phyloP scores from a whole-genome alignment of 305 asterid genomes.

The Fraxinus latifolia region DNA sequence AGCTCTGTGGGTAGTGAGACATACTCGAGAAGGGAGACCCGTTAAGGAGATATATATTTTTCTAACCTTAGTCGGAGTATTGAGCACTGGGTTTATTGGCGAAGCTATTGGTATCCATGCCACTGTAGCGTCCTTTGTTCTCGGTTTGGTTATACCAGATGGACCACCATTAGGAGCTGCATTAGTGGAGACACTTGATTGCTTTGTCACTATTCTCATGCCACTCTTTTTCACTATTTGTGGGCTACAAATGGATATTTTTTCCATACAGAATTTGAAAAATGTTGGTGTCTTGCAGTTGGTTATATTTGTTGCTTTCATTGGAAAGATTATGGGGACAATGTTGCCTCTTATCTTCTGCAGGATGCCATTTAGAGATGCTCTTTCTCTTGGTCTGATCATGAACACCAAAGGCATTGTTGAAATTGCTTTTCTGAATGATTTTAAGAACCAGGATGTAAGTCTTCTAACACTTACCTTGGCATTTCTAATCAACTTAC shows the following conservation, averaged over 20 bases:
- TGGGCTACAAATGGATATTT: constrained; percentile 52
- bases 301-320: constrained; percentile 49
- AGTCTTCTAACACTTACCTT: constrained; percentile 12
- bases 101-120: constrained; percentile 54
- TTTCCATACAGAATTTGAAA: constrained; percentile 33
- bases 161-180: constrained; percentile 67
- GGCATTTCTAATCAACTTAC: not conserved
- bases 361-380: constrained; percentile 62
- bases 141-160: constrained; percentile 60
- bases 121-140: constrained; percentile 40
- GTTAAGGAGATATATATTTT: constrained; percentile 49
- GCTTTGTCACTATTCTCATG: constrained; percentile 52
- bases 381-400: constrained; percentile 62
- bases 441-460: constrained; percentile 42
- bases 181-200: constrained; percentile 58
- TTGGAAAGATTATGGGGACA: constrained; percentile 55
- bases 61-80: constrained; percentile 32
- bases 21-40: constrained; percentile 54
- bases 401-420: constrained; percentile 71
- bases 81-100: constrained; percentile 47
- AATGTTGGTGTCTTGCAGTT: constrained; percentile 51
- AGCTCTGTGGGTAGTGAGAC: constrained; percentile 53
- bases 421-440: constrained; percentile 54
- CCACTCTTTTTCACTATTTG: constrained; percentile 53
- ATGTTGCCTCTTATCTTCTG: constrained; percentile 53